Evolutionary conservation across 306 rosid species (phyloP), one percentile per base, ranked within the genome.

Genomic region (Gastrolobium bilobum): DNA sequence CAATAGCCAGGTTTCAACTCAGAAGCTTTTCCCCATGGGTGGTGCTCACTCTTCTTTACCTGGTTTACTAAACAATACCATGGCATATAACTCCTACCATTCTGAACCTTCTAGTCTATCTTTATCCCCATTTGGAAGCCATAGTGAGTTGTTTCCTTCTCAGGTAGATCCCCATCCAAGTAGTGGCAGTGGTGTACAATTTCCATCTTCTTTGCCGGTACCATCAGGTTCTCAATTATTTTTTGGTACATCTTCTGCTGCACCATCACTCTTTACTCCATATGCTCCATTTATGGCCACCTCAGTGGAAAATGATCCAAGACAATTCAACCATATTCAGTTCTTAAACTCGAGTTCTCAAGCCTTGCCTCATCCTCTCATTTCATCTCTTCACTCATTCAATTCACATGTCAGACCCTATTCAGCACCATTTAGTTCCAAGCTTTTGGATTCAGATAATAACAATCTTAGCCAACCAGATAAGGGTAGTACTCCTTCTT

Each of bases 121-220:
- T 51, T 85, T 90, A 38, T 86, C 93, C 69, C 96, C 89, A 70
- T 86, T 84, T 82, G 90, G 91, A 77, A 84, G 84, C 76, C 86
- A 86, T 64, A 20, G 26, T 1, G 97, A 91, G 40, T 14, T 71
- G 68, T 86, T 86, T 71, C 77, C 88, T 46, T 71, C 89, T 5
- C 91, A 85, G 15, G 15, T 65, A 44, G 87, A 79, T 44, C 77
- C 90, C 1, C 81, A 83, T 51, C 61, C 78, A 34, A 68, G 69
- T 29, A 30, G 3, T 11, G 54, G 53, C 31, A 78, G 51, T 73
- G 78, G 67, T 33, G 56, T 79, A 10, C 84, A 84, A 58, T 83
- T 84, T 62, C 81, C 82, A 50, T 11, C 86, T 68, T 74, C 87
- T 71, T 7, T 76, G 64, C 60, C 63, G 9, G n/a, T 59, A 4